Conservation (phyloP, 257 asterid species). For the Solanum sitiens region DNA sequence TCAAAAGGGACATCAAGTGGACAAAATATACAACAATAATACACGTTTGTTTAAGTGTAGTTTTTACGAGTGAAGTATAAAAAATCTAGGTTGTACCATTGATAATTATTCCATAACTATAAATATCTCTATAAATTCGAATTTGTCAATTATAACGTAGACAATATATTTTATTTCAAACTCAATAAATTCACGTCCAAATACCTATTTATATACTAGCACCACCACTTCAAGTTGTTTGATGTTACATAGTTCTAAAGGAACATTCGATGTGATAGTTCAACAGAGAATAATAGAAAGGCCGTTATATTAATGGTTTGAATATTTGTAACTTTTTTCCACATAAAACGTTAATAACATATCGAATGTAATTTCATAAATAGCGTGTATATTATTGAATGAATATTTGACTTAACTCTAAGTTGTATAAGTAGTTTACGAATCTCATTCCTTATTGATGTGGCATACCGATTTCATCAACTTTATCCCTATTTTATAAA, state of each 20-base stretch:
- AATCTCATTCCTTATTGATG: not conserved
- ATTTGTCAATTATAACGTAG: not conserved
- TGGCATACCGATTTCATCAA: not conserved
- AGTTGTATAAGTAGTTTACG: not conserved
- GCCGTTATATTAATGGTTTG: not conserved
- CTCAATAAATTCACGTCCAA: not conserved
- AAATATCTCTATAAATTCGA: not conserved
- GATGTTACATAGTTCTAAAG: not conserved
- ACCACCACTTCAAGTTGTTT: not conserved
- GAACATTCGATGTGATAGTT: not conserved
- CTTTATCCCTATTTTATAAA: not conserved
- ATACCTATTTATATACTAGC: not conserved
- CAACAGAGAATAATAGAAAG: not conserved
- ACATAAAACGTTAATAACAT: not conserved
- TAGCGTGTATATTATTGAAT: rapidly evolving
- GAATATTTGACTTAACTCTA: not conserved
- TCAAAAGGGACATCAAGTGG: not conserved
- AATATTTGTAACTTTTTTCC: not conserved
- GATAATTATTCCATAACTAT: not conserved
- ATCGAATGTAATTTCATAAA: not conserved
- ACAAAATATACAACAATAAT: not conserved
- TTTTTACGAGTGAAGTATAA: not conserved
- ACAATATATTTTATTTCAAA: not conserved
- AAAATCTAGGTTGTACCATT: not conserved
- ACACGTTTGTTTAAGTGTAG: not conserved